Evolutionary conservation across 139 green algal species (phyloP).

Genomic region (Auxenochlorella protothecoides): DNA sequence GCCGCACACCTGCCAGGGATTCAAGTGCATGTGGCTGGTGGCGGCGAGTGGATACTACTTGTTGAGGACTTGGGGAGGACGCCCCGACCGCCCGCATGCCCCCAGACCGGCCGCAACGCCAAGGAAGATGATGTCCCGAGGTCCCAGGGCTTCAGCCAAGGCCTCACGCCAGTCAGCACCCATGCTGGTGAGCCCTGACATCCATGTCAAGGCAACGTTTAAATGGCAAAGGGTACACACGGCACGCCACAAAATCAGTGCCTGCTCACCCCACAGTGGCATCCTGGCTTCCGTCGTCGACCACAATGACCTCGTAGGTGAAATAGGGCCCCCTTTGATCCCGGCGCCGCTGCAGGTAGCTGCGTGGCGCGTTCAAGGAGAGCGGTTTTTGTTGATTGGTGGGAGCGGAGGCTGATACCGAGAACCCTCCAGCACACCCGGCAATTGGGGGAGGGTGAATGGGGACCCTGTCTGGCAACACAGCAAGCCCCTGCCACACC

Average conservation of each 20-base stretch:
- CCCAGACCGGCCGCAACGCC: background rate
- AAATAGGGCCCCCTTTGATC: constrained; percentile 63
- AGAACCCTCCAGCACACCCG: too few species aligned
- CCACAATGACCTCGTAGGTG: constrained; percentile 88
- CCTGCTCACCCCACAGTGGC: constrained; percentile 32
- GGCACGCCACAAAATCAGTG: too few species aligned
- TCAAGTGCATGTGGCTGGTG: too few species aligned
- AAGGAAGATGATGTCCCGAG: background rate
- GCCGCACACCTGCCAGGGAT: constrained; percentile 25
- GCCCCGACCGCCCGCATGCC: too few species aligned
- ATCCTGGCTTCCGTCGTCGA: constrained; percentile 92
- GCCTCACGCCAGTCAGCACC: background rate
- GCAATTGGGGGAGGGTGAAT: too few species aligned
- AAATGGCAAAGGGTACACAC: too few species aligned
- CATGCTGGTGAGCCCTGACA: too few species aligned
- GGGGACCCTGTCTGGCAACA: background rate
- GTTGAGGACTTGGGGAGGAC: too few species aligned
- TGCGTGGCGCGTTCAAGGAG: constrained; percentile 7
- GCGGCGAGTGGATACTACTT: too few species aligned
- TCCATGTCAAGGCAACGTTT: too few species aligned
- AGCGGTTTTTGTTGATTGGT: background rate
- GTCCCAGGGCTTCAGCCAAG: background rate
- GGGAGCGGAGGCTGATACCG: too few species aligned
- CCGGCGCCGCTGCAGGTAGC: constrained; percentile 53
- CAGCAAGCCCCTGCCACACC: constrained; percentile 11